These are phyloP conservation scores for Flammula alnicola DNA, from an alignment of 1,284 basidiomycete species.

Conservation along the genomic window DNA sequence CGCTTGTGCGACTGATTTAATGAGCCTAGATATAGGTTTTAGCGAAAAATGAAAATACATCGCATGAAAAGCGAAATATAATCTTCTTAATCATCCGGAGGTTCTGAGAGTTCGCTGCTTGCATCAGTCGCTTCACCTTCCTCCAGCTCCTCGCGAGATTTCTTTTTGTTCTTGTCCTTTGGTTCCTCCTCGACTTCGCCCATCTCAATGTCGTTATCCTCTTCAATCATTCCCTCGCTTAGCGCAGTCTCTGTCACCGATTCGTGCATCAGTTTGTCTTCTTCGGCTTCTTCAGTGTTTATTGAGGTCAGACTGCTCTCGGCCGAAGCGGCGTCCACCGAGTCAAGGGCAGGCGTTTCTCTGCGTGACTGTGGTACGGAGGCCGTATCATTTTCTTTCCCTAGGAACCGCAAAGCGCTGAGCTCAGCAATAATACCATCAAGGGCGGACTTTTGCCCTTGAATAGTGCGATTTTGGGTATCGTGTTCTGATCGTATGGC, in stretches of 20 bases:
- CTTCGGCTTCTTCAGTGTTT: conserved; percentile 24
- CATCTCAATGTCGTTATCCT: conserved; percentile 82
- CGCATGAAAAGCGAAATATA: conserved; percentile 4
- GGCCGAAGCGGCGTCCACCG: conserved; percentile 18
- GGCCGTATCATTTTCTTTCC: conserved; percentile 60
- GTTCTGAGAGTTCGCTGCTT: conserved; percentile 76
- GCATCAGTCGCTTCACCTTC: conserved; percentile 83
- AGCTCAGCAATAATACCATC: conserved; percentile 68
- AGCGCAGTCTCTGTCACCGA: conserved; percentile 30
- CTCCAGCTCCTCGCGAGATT: conserved; percentile 71
- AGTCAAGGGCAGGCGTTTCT: conserved; percentile 55
- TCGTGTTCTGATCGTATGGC: conserved; percentile 77
- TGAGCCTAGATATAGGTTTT: conserved; percentile 62
- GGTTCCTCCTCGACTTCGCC: conserved; percentile 80
- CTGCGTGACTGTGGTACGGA: conserved; percentile 47
- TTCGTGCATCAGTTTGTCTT: conserved; percentile 25
- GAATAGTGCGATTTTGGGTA: conserved; percentile 65
- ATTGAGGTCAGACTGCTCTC: conserved; percentile 24
- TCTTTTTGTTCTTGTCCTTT: conserved; percentile 55
- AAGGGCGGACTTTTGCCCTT: conserved; percentile 68
- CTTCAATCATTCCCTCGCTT: conserved; percentile 42
- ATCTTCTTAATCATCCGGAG: conserved; percentile 57
- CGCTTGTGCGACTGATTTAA: conserved; percentile 72
- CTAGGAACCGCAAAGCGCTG: conserved; percentile 61
- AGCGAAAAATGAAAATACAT: conserved; percentile 30